Evolutionary conservation across 2,329 filamentous ascomycete genomes (phyloP).

Genomic region (Pseudogymnoascus sp.): DNA sequence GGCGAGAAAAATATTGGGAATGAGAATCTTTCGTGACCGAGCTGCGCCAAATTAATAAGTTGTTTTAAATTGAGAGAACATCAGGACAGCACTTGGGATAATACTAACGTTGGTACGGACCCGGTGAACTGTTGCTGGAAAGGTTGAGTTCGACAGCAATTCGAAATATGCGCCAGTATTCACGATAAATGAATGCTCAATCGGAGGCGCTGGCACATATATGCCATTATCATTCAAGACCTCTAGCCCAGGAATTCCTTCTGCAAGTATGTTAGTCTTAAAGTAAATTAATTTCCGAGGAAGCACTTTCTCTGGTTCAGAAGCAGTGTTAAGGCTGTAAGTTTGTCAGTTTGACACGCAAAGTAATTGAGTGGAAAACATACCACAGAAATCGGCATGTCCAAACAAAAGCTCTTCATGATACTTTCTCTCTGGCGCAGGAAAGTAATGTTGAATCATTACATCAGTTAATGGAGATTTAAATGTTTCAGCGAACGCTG

Average conservation of each 20-base stretch:
- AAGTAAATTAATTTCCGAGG: neutral
- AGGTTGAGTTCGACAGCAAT: neutral
- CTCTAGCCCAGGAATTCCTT: neutral
- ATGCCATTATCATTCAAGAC: slow-evolving; percentile 6
- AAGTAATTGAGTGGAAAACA: neutral
- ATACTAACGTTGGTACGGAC: neutral
- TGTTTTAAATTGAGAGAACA: neutral
- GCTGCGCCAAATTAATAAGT: neutral
- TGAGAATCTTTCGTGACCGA: neutral
- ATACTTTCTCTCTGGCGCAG: neutral
- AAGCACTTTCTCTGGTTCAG: neutral
- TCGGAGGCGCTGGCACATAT: neutral
- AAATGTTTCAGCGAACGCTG: neutral
- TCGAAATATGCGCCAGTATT: neutral
- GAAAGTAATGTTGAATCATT: neutral
- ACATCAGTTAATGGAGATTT: neutral
- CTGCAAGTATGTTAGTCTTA: neutral
- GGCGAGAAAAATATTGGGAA: neutral
- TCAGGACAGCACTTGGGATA: neutral
- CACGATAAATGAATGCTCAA: neutral
- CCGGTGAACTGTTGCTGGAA: neutral
- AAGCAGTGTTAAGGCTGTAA: neutral
- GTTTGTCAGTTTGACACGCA: neutral
- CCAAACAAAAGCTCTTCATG: slow-evolving; percentile 10
- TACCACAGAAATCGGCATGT: neutral